A percentile compares a stretch with the other conserved stretches of the same genome.
These are phyloP conservation scores for Botrytis hyacinthi DNA, from an alignment of 2,329 filamentous ascomycete species.

Conservation along the genomic window DNA sequence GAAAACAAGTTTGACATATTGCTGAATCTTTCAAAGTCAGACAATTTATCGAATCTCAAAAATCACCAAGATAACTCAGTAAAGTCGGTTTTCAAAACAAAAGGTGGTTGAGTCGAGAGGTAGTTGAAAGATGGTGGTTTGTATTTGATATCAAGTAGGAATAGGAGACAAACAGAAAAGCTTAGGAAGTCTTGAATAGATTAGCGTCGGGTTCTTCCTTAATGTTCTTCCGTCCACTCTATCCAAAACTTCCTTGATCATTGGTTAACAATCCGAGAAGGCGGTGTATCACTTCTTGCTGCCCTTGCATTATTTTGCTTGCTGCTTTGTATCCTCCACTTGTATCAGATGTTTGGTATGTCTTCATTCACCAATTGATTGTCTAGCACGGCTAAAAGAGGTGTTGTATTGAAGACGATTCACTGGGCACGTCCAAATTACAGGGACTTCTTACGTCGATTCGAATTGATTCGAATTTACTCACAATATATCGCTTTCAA, in stretches of 20 bases:
- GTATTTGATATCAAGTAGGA: slow-evolving; percentile 20
- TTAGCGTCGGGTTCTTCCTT: slow-evolving; percentile 20
- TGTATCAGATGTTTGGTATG: neutral
- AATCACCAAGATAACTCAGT: neutral
- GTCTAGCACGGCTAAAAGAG: neutral
- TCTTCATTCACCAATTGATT: slow-evolving; percentile 1
- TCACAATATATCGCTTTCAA: neutral
- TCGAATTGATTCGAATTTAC: neutral
- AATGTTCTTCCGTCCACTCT: slow-evolving; percentile 4
- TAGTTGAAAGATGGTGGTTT: slow-evolving; percentile 13
- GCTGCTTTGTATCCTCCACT: neutral
- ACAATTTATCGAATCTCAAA: neutral
- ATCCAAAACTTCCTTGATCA: slow-evolving; percentile 10
- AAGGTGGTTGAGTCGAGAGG: slow-evolving; percentile 2
- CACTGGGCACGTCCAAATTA: neutral
- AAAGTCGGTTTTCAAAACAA: neutral
- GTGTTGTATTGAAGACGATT: neutral
- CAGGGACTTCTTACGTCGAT: neutral
- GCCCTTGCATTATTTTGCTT: neutral
- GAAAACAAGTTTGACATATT: slow-evolving; percentile 40
- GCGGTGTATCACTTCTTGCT: slow-evolving; percentile 5
- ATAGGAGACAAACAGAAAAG: slow-evolving; percentile 22
- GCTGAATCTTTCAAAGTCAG: slow-evolving; percentile 9
- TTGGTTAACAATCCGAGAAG: slow-evolving; percentile 13
- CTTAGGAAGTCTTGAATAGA: slow-evolving; percentile 14